Evolutionary conservation across 768 basidiomycete species (phyloP).

Genomic region (Naganishia antarctica): DNA sequence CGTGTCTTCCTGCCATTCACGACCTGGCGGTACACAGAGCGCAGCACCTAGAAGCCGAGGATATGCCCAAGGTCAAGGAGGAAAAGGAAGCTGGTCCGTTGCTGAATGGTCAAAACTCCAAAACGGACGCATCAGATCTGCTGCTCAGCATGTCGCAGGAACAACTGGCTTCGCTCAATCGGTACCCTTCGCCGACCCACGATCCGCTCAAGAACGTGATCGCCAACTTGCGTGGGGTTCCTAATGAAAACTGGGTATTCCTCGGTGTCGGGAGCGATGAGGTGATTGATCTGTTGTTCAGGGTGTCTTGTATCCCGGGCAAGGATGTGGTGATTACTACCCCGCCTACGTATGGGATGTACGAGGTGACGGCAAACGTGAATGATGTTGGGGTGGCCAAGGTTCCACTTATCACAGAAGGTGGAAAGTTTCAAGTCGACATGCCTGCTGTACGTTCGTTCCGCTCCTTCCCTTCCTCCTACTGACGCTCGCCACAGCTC

Average conservation of each 20-base stretch:
- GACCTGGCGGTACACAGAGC: slow-evolving; percentile 4
- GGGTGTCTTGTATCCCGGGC: slow-evolving; percentile 74
- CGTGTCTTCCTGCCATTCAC: slow-evolving; percentile 60
- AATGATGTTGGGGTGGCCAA: slow-evolving; percentile 83
- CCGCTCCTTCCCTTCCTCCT: neutral
- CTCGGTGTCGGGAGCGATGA: slow-evolving; percentile 97
- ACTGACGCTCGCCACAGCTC: slow-evolving; percentile 54
- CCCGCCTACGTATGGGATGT: slow-evolving; percentile 98
- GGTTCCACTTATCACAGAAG: slow-evolving; percentile 72
- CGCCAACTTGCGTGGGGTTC: slow-evolving; percentile 65
- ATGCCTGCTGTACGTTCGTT: slow-evolving; percentile 63
- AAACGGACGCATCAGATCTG: slow-evolving; percentile 21
- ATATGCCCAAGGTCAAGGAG: slow-evolving; percentile 21
- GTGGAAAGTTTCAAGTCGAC: slow-evolving; percentile 71
- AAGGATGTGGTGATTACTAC: slow-evolving; percentile 79
- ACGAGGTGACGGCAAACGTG: slow-evolving; percentile 85
- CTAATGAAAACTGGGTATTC: slow-evolving; percentile 68
- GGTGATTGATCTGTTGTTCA: slow-evolving; percentile 87
- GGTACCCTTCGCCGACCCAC: slow-evolving; percentile 92
- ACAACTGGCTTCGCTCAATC: slow-evolving; percentile 57
- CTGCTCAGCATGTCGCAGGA: slow-evolving; percentile 25
- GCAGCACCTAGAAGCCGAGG: slow-evolving; percentile 3
- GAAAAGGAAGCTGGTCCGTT: slow-evolving; percentile 14
- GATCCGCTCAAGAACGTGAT: slow-evolving; percentile 70
- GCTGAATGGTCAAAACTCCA: neutral